Evolutionary conservation across 139 green algal species (phyloP).

Genomic region (Coccomyxa sp.): DNA sequence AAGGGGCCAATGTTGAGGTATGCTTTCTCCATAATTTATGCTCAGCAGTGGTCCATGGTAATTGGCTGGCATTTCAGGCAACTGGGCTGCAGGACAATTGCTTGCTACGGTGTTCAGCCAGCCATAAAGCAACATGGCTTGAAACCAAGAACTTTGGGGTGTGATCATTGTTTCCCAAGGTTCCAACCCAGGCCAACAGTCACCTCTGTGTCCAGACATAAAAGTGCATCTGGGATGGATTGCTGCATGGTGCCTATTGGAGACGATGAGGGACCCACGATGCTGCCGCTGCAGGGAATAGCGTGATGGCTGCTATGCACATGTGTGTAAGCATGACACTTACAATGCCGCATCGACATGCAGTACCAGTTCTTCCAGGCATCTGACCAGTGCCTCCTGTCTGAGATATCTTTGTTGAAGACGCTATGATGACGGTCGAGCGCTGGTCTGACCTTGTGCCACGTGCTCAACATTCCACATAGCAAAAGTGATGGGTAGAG

Average conservation of each 20-base stretch:
- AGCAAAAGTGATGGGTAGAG: constrained; percentile 25
- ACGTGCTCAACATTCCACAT: constrained; percentile 37
- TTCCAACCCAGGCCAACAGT: not conserved
- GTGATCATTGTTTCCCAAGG: not conserved
- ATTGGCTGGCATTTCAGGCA: constrained; percentile 14
- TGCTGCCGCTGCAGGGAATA: not conserved
- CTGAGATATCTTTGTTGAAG: no score
- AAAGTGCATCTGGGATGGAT: not conserved
- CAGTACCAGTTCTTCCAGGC: no score
- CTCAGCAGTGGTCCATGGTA: no score
- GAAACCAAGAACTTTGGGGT: not conserved
- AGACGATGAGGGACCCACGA: not conserved
- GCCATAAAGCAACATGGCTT: constrained; percentile 7
- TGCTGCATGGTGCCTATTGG: not conserved
- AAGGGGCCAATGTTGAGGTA: no score
- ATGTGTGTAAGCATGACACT: no score
- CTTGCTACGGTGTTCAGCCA: constrained; percentile 6
- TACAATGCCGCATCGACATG: no score
- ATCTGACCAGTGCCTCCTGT: no score
- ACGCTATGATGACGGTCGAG: constrained; percentile 44
- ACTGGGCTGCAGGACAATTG: constrained; percentile 6
- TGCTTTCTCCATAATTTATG: no score
- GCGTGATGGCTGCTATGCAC: no score
- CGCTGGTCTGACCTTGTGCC: constrained; percentile 15
- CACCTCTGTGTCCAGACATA: not conserved